A percentile compares a stretch with the other conserved stretches of the same genome.
Evolutionary conservation across 2,329 filamentous ascomycete genomes (phyloP).

Genomic region (Trichoderma asperellum): DNA sequence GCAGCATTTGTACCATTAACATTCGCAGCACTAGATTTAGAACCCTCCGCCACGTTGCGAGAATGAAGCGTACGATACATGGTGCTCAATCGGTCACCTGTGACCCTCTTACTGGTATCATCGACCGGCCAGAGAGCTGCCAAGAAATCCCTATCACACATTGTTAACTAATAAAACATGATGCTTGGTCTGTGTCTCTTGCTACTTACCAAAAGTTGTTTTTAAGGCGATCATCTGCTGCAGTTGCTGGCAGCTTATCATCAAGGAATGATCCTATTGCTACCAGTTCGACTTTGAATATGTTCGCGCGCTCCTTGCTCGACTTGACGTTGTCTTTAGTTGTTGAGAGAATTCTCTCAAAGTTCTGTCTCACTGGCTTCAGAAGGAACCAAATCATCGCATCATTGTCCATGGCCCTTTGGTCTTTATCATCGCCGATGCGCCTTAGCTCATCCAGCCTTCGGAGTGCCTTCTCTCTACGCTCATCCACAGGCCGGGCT

Average conservation of each 20-base stretch:
- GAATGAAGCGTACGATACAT: slow-evolving; percentile 49
- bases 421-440: slow-evolving; percentile 55
- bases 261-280: slow-evolving; percentile 67
- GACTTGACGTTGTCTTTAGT: slow-evolving; percentile 66
- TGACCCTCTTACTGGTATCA: slow-evolving; percentile 49
- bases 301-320: slow-evolving; percentile 63
- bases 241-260: slow-evolving; percentile 48
- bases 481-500: slow-evolving; percentile 45
- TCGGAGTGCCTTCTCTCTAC: slow-evolving; percentile 47
- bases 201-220: slow-evolving; percentile 55
- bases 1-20: slow-evolving; percentile 40
- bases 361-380: slow-evolving; percentile 63
- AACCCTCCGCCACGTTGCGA: slow-evolving; percentile 40
- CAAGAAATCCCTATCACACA: slow-evolving; percentile 47
- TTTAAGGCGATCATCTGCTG: slow-evolving; percentile 49
- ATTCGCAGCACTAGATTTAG: slow-evolving; percentile 37
- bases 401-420: slow-evolving; percentile 51
- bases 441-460: slow-evolving; percentile 50
- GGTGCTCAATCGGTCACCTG: slow-evolving; percentile 49
- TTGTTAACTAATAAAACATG: slow-evolving; percentile 32
- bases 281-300: slow-evolving; percentile 64
- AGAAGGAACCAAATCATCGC: slow-evolving; percentile 55
- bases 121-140: slow-evolving; percentile 53
- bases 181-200: neutral
- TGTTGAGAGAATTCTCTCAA: slow-evolving; percentile 62